These are phyloP conservation scores for Colletotrichum camelliae DNA, from an alignment of 2,329 filamentous ascomycete genomes.

Conservation along the genomic window DNA sequence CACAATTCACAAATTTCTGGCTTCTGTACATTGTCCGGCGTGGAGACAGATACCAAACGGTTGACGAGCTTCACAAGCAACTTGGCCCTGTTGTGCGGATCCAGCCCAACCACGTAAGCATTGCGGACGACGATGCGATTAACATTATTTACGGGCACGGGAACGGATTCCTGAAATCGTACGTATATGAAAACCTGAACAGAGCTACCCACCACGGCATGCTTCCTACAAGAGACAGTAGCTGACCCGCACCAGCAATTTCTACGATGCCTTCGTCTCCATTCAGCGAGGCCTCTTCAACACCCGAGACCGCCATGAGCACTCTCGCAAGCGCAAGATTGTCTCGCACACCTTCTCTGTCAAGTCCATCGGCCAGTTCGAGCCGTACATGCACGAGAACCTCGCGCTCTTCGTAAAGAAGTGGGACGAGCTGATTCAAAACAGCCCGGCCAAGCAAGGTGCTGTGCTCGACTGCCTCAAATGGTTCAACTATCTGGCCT, in stretches of 20 bases:
- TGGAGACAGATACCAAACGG: constrained; percentile 66
- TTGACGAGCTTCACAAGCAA: constrained; percentile 78
- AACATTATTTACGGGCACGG: constrained; percentile 79
- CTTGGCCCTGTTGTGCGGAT: constrained; percentile 82
- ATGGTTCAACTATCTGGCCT: constrained; percentile 20
- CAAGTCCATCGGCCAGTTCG: constrained; percentile 83
- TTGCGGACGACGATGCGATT: constrained; percentile 83
- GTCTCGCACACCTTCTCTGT: constrained; percentile 86
- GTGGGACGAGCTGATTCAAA: constrained; percentile 65
- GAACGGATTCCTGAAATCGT: constrained; percentile 77
- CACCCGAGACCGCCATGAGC: constrained; percentile 80
- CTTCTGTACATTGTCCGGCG: constrained; percentile 70
- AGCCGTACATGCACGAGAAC: constrained; percentile 86
- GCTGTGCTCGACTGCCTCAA: constrained; percentile 69
- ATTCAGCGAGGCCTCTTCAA: constrained; percentile 89
- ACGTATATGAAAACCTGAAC: constrained; percentile 27
- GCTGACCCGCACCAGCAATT: constrained; percentile 60
- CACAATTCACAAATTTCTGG: constrained; percentile 80
- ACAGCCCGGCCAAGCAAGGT: constrained; percentile 39
- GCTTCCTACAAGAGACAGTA: not conserved
- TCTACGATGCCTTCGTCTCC: constrained; percentile 91
- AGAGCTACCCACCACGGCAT: not conserved
- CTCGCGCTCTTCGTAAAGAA: constrained; percentile 75
- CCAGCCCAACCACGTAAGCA: constrained; percentile 82
- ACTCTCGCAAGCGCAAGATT: constrained; percentile 88